phyloP scores from a whole-genome alignment of 176 grass and related monocot species.

The Zea luxurians region DNA sequence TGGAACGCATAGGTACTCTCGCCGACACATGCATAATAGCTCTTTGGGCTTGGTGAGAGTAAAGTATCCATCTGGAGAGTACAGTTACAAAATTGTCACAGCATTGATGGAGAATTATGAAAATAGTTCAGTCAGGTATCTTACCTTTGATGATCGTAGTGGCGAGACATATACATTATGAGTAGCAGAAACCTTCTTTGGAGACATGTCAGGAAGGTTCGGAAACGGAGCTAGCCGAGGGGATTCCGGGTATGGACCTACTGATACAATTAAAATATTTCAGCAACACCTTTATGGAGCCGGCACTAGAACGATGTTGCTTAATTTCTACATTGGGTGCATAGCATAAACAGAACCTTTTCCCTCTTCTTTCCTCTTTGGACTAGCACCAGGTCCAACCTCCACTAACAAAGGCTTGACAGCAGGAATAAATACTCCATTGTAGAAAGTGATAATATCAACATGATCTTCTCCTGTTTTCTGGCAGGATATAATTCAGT shows the following conservation, averaged over 20 bases:
- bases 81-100: background rate
- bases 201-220: conserved; percentile 97
- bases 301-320: background rate
- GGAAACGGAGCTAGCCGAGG: conserved; percentile 86
- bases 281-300: conserved; percentile 32
- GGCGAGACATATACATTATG: conserved; percentile 96
- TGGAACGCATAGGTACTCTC: conserved; percentile 97
- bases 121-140: conserved; percentile 1
- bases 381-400: conserved; percentile 57
- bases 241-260: conserved; percentile 83
- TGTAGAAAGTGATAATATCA: conserved; percentile 67
- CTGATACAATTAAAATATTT: conserved; percentile 21
- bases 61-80: conserved; percentile 82
- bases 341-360: conserved; percentile 65
- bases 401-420: conserved; percentile 89
- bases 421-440: conserved; percentile 58
- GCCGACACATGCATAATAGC: conserved; percentile 91
- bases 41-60: conserved; percentile 96
- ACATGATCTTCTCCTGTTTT: conserved; percentile 83
- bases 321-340: conserved; percentile 23
- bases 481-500: conserved; percentile 42
- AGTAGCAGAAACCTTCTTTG: conserved; percentile 96
- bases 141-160: conserved; percentile 80
- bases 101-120: background rate
- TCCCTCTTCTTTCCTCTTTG: conserved; percentile 63